Percentiles rank a stretch among this genome's conserved stretches.
Evolutionary conservation across 345 rosid species (phyloP).

Genomic region (Citrus mangshanensis): DNA sequence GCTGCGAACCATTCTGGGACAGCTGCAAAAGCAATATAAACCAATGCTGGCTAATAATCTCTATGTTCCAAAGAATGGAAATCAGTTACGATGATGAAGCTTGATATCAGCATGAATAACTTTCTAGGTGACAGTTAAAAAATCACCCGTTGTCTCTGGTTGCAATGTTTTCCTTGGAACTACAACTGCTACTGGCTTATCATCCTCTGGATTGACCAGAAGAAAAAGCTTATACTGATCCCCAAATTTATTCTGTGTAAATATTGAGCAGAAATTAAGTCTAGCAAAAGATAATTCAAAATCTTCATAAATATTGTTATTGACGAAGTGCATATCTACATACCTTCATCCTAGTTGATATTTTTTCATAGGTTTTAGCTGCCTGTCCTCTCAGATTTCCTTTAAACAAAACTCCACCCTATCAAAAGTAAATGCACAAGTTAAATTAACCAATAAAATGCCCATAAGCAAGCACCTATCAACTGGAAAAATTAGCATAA

Average conservation of each 20-base stretch:
- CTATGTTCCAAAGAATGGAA: not conserved
- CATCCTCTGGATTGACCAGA: constrained; percentile 87
- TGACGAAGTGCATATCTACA: constrained; percentile 1
- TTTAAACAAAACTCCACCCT: constrained; percentile 92
- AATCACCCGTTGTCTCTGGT: constrained; percentile 73
- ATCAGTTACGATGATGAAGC: not conserved
- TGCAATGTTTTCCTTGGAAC: constrained; percentile 78
- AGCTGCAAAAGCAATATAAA: constrained; percentile 44
- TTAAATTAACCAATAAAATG: constrained; percentile 2
- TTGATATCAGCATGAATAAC: not conserved
- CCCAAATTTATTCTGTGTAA: constrained; percentile 68
- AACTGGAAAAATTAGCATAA: constrained; percentile 2
- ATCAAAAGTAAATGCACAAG: constrained; percentile 18
- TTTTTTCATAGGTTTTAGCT: constrained; percentile 79
- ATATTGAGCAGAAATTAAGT: constrained; percentile 14
- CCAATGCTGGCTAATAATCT: not conserved
- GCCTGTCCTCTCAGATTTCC: constrained; percentile 90
- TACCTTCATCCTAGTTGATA: constrained; percentile 73
- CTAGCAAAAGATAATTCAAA: constrained; percentile 4
- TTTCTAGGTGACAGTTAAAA: not conserved
- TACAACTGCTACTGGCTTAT: constrained; percentile 92
- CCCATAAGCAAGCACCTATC: not conserved
- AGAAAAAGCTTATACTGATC: constrained; percentile 86
- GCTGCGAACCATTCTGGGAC: constrained; percentile 99
- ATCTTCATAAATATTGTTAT: not conserved